A percentile compares a stretch with the other conserved stretches of the same genome.
Evolutionary conservation across 331 rosid genomes (phyloP).

Genomic region (Dryas integrifolia): DNA sequence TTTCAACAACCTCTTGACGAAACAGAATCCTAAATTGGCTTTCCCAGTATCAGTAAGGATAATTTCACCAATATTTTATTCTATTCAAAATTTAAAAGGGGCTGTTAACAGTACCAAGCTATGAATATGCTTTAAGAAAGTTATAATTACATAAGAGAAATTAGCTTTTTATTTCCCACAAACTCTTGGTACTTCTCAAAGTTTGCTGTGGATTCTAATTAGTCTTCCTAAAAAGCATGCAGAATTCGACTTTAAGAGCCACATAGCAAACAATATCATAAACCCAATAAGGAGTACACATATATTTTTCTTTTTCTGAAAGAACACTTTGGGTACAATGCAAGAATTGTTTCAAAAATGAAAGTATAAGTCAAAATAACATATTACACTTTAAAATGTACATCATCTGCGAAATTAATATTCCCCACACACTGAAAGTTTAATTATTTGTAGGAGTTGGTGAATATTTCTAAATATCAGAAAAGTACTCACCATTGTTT

Average conservation of each 20-base stretch:
- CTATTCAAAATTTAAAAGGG: neutral
- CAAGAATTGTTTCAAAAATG: neutral
- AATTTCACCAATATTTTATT: neutral
- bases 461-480: conserved; percentile 8
- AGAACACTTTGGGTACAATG: neutral
- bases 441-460: neutral
- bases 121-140: neutral
- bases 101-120: neutral
- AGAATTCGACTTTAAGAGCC: neutral
- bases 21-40: neutral
- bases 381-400: neutral
- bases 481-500: conserved; percentile 67
- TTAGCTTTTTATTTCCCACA: neutral
- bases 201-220: neutral
- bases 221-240: neutral
- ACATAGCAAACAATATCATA: neutral
- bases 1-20: neutral
- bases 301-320: neutral
- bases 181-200: neutral
- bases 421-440: neutral
- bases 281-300: neutral
- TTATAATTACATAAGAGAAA: neutral
- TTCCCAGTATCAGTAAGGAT: neutral
- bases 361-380: neutral
- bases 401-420: neutral